Evolutionary conservation across 305 asterid species (phyloP).

Genomic region (Coffea humblotiana): DNA sequence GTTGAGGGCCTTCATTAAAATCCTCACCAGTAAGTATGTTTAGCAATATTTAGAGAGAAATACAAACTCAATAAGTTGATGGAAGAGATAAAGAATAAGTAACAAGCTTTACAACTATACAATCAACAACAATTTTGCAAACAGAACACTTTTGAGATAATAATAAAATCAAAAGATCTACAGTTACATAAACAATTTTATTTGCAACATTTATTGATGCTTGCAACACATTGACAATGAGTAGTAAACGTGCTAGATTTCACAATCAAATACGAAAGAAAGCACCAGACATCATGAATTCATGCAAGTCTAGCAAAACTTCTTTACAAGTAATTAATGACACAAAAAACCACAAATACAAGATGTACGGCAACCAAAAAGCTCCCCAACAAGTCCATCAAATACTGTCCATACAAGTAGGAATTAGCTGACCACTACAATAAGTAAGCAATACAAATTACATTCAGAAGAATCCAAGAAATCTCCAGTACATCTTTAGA

Average conservation of each 20-base stretch:
- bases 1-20: constrained; percentile 67
- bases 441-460: neutral
- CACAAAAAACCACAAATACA: neutral
- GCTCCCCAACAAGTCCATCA: neutral
- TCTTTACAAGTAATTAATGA: neutral
- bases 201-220: neutral
- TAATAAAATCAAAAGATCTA: neutral
- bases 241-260: neutral
- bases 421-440: neutral
- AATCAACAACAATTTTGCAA: neutral
- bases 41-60: neutral
- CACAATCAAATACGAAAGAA: neutral
- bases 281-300: neutral
- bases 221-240: neutral
- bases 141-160: neutral
- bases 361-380: neutral
- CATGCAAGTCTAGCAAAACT: neutral
- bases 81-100: neutral
- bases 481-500: neutral
- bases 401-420: neutral
- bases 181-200: too few species aligned
- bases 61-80: neutral
- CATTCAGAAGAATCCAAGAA: neutral
- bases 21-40: constrained; percentile 15
- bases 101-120: neutral